A percentile compares a stretch with the other conserved stretches of the same genome.
These are phyloP conservation scores for Mortierella hygrophila DNA, from an alignment of 192 early-diverging fungal genomes.

Conservation along the genomic window DNA sequence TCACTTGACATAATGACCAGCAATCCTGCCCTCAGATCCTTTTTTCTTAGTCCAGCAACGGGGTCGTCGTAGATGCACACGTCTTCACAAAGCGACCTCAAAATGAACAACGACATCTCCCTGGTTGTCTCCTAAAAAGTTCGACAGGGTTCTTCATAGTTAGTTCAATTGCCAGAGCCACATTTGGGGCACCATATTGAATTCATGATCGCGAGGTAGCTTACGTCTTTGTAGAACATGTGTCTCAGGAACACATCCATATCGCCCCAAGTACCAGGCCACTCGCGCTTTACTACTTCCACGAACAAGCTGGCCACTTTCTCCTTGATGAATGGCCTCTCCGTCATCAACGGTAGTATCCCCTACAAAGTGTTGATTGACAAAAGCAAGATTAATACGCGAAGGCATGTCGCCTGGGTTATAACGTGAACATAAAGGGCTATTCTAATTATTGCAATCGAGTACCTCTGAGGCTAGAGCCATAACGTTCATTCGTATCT, in stretches of 20 bases:
- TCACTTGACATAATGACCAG: conserved; percentile 67
- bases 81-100: conserved; percentile 70
- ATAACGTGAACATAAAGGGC: neutral
- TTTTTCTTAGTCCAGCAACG: conserved; percentile 68
- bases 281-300: conserved; percentile 71
- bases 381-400: neutral
- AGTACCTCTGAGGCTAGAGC: conserved; percentile 52
- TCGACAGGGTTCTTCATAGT: no score
- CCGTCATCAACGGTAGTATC: conserved; percentile 45
- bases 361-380: conserved; percentile 30
- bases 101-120: conserved; percentile 69
- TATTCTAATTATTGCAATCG: neutral
- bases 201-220: neutral
- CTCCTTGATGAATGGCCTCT: conserved; percentile 69
- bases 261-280: conserved; percentile 70
- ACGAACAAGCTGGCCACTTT: conserved; percentile 70
- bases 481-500: conserved; percentile 57
- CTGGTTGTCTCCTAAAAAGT: conserved; percentile 57
- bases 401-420: neutral
- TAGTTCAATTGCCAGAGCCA: neutral
- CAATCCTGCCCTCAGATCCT: conserved; percentile 67
- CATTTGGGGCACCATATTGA: neutral
- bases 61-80: conserved; percentile 72
- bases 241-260: conserved; percentile 64
- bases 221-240: conserved; percentile 61